A percentile compares a stretch with the other conserved stretches of the same genome.
Conservation (phyloP, 2,329 filamentous ascomycete species). For the Clonostachys solani region DNA sequence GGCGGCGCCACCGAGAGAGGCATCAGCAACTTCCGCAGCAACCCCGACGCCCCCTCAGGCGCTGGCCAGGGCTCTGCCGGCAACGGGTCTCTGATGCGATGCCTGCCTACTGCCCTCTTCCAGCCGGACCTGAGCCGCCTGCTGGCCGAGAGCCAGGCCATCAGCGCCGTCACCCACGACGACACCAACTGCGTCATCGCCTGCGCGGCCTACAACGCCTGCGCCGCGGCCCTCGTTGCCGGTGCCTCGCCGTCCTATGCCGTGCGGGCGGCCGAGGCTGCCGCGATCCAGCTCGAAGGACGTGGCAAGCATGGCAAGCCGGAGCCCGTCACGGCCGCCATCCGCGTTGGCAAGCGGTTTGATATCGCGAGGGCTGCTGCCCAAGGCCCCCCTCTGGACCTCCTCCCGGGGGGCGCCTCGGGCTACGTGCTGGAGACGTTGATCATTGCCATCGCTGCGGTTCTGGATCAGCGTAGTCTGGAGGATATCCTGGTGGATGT, state of each 20-base stretch:
- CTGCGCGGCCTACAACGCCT: constrained; percentile 33
- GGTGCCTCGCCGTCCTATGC: constrained; percentile 16
- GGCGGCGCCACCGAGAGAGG: constrained; percentile 31
- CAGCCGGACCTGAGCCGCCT: constrained; percentile 15
- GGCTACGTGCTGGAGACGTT: constrained; percentile 40
- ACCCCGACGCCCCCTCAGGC: constrained; percentile 22
- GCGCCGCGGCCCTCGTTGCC: constrained; percentile 23
- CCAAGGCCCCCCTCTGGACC: constrained; percentile 16
- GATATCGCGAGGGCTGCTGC: constrained; percentile 18
- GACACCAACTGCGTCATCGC: constrained; percentile 25
- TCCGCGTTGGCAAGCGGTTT: constrained; percentile 18
- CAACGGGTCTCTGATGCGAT: constrained; percentile 43
- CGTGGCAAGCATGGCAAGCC: background rate
- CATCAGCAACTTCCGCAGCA: constrained; percentile 17
- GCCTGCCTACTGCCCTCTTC: constrained; percentile 38
- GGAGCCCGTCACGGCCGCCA: constrained; percentile 12
- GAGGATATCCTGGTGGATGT: constrained; percentile 41
- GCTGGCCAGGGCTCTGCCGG: constrained; percentile 31
- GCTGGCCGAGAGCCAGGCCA: constrained; percentile 22
- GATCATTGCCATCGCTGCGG: constrained; percentile 30
- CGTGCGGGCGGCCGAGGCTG: constrained; percentile 15
- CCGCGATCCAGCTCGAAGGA: constrained; percentile 14
- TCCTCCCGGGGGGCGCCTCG: constrained; percentile 18
- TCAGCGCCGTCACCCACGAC: constrained; percentile 33
- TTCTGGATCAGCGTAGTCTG: constrained; percentile 29